phyloP scores from a whole-genome alignment of 2,329 filamentous ascomycete species.

The Bipolaris victoriae region DNA sequence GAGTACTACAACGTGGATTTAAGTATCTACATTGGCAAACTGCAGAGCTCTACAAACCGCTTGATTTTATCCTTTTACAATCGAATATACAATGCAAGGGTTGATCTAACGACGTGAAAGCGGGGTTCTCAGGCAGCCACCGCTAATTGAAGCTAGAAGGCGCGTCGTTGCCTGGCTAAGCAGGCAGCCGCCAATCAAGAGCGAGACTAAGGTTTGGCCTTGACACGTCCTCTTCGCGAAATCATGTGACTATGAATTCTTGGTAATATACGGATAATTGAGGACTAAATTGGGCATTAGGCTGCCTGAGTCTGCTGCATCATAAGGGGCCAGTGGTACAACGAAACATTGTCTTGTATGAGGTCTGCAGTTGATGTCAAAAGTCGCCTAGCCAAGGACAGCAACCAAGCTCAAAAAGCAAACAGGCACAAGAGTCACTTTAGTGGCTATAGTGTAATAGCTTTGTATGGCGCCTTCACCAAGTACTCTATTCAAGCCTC shows the following conservation, averaged over 20 bases:
- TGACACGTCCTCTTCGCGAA: not conserved
- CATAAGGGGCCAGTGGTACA: too few species aligned
- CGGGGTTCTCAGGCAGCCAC: constrained; percentile 12
- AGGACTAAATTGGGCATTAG: not conserved
- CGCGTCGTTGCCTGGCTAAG: constrained; percentile 6
- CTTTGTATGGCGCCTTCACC: too few species aligned
- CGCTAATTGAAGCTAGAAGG: not conserved
- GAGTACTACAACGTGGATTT: not conserved
- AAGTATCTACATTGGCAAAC: not conserved
- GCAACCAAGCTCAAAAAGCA: too few species aligned
- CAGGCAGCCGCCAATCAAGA: constrained; percentile 9
- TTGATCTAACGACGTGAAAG: constrained; percentile 26
- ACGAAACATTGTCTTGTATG: too few species aligned
- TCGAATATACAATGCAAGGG: constrained; percentile 20
- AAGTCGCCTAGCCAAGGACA: too few species aligned
- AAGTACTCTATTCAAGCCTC: too few species aligned
- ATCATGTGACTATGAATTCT: constrained; percentile 3
- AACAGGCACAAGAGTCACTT: too few species aligned
- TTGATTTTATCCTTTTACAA: not conserved
- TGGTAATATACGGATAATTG: not conserved
- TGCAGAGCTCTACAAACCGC: not conserved
- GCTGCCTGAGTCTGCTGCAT: not conserved
- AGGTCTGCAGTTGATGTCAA: too few species aligned
- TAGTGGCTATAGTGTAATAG: too few species aligned
- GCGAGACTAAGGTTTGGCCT: not conserved